phyloP scores from a whole-genome alignment of 805 yeast species.

The Millerago galiae region DNA sequence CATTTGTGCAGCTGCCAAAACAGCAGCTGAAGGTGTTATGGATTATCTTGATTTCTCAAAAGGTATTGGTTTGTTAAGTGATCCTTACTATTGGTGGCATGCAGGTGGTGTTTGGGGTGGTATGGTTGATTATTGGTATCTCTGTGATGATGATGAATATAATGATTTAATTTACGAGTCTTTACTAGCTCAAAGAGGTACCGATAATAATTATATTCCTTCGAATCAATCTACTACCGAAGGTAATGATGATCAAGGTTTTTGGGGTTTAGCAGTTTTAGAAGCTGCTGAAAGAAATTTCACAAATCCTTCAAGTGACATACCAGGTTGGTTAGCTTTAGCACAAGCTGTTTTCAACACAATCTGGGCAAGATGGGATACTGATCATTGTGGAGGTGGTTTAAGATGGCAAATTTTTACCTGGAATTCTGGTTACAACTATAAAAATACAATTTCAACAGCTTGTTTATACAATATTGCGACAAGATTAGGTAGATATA shows the following conservation, averaged over 20 bases:
- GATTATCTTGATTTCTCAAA: slow-evolving; percentile 74
- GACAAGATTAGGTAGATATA: slow-evolving; percentile 57
- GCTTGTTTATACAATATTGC: slow-evolving; percentile 59
- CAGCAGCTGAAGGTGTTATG: slow-evolving; percentile 55
- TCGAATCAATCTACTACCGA: slow-evolving; percentile 58
- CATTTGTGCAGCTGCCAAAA: slow-evolving; percentile 49
- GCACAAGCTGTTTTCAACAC: slow-evolving; percentile 60
- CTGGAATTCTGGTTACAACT: slow-evolving; percentile 64
- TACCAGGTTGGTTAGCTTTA: slow-evolving; percentile 51
- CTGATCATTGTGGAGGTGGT: slow-evolving; percentile 51
- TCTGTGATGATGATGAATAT: slow-evolving; percentile 66
- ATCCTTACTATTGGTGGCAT: slow-evolving; percentile 89
- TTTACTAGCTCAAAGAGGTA: slow-evolving; percentile 36
- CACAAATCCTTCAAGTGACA: slow-evolving; percentile 40
- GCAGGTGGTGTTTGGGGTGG: slow-evolving; percentile 79
- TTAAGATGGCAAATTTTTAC: slow-evolving; percentile 69
- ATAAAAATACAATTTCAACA: slow-evolving; percentile 58
- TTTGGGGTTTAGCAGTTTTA: slow-evolving; percentile 66
- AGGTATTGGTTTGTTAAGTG: slow-evolving; percentile 67
- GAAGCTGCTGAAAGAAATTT: slow-evolving; percentile 60
- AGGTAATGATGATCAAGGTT: slow-evolving; percentile 73
- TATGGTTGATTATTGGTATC: slow-evolving; percentile 64
- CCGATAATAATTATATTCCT: slow-evolving; percentile 52
- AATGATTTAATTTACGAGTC: slow-evolving; percentile 56
- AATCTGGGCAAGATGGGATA: slow-evolving; percentile 59